Percentiles rank a stretch among this genome's conserved stretches.
Evolutionary conservation across 352 stramenopile species (phyloP).

Genomic region (Phytophthora pinifolia): DNA sequence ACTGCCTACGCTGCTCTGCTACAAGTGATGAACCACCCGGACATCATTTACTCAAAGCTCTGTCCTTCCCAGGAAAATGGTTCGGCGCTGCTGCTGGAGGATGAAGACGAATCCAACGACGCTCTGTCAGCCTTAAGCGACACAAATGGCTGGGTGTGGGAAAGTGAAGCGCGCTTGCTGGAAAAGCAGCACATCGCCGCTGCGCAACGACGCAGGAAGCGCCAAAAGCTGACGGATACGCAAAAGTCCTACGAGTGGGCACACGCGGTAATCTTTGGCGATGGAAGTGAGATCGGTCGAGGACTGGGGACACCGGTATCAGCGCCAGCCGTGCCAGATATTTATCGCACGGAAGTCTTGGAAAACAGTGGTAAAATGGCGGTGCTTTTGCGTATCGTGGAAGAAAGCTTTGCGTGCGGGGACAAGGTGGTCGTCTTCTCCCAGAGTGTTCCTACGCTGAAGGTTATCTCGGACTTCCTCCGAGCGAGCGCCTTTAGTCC

Average conservation of each 20-base stretch:
- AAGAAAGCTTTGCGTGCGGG: slow-evolving; percentile 66
- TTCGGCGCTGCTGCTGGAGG: slow-evolving; percentile 19
- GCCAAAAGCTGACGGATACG: slow-evolving; percentile 59
- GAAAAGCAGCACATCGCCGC: slow-evolving; percentile 53
- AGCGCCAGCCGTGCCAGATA: background rate
- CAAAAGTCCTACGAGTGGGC: slow-evolving; percentile 75
- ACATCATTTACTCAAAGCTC: slow-evolving; percentile 82
- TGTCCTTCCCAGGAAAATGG: slow-evolving; percentile 35
- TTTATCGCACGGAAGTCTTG: slow-evolving; percentile 51
- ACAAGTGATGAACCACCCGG: slow-evolving; percentile 89
- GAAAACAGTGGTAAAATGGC: slow-evolving; percentile 85
- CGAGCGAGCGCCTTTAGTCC: slow-evolving; percentile 55
- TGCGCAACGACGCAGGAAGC: slow-evolving; percentile 51
- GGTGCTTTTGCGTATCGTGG: slow-evolving; percentile 69
- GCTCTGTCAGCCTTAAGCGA: slow-evolving; percentile 19
- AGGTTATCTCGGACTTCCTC: slow-evolving; percentile 77
- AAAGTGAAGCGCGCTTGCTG: slow-evolving; percentile 58
- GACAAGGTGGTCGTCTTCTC: slow-evolving; percentile 91
- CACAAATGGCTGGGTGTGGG: slow-evolving; percentile 59
- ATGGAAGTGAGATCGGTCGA: slow-evolving; percentile 1
- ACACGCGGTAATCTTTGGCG: slow-evolving; percentile 42
- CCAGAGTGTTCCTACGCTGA: slow-evolving; percentile 84
- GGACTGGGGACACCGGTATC: background rate
- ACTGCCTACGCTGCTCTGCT: slow-evolving; percentile 77
- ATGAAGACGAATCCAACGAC: slow-evolving; percentile 39